Evolutionary conservation across 2,329 filamentous ascomycete species (phyloP), one percentile per base, ranked within the genome.

Genomic region (Neonectria hederae): DNA sequence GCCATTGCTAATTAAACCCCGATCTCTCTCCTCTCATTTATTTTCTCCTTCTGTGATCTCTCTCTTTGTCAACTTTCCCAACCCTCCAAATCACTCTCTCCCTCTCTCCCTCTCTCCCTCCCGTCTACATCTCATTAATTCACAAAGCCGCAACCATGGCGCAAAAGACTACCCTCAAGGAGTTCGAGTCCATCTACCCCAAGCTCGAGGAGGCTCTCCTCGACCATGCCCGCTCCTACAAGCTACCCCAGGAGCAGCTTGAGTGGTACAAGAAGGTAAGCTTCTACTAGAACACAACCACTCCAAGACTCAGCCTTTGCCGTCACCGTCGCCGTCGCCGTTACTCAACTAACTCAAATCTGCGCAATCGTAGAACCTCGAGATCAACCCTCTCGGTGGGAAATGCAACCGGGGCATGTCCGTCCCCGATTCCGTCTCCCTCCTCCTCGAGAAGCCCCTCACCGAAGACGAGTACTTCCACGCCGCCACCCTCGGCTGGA

Each of bases 321-420:
- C 42, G 8, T n/a, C 57, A 5, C 28, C 24, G n/a, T 35, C 11
- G 4, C 13, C 14, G 13, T 35, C n/a, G 3, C 26, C 14, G n/a
- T 28, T 7, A 21, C 63, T 49, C 22, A 30, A 14, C 24, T 54
- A 21, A 46, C 42, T 59, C 43, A 19, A 19, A 42, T 28, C 40
- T 22, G 17, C 26, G 35, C 10, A 28, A 17, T 35, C 40, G 32
- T 51, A 97, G 93, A 91, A 87, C 66, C 87, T 98, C 75, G 87
- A 94, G 77, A 86, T 89, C 83, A 99, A 99, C 83, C 89, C 93
- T 7, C 84, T 96, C 58, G 96, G 96, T 73, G 96, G 96, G 78
- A 99, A 99, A 86, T 97, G 94, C 85, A 99, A 99, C 84, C 93
- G 96, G 76, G 96, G 96, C 83, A 97, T 99, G 89, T 98, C 94